Percentiles rank a stretch among this genome's conserved stretches.
Evolutionary conservation across 108 stramenopile species (phyloP).

Genomic region (Cyclotella sp.): DNA sequence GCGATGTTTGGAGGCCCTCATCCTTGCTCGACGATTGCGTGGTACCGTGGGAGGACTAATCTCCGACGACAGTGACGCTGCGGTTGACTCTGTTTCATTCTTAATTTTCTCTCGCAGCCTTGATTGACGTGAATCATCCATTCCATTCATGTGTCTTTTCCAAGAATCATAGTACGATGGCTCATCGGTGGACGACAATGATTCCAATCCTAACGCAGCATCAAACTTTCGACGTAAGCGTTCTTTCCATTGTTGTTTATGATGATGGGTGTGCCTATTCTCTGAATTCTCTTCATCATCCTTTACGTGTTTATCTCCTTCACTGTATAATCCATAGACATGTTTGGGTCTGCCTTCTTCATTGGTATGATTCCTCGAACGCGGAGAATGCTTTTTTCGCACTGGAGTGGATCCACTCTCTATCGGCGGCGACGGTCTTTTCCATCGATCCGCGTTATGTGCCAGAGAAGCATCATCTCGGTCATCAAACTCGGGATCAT

Average conservation of each 20-base stretch:
- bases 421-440: background rate
- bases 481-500: too few species aligned
- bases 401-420: background rate
- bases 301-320: background rate
- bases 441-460: background rate
- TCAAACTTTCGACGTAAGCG: too few species aligned
- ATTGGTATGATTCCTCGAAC: background rate
- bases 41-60: background rate
- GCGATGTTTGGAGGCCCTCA: slow-evolving; percentile 23
- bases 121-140: slow-evolving; percentile 41
- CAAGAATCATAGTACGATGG: slow-evolving; percentile 44
- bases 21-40: slow-evolving; percentile 48
- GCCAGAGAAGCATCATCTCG: too few species aligned
- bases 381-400: background rate
- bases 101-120: slow-evolving; percentile 29
- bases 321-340: slow-evolving; percentile 11
- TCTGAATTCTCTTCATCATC: too few species aligned
- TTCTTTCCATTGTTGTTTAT: slow-evolving; percentile 41
- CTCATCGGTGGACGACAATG: background rate
- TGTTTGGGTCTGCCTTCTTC: slow-evolving; percentile 1
- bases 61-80: background rate
- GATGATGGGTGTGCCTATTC: background rate
- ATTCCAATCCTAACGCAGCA: slow-evolving; percentile 38
- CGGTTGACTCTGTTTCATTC: slow-evolving; percentile 1
- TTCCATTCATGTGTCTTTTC: slow-evolving; percentile 32